Base-by-base conservation (phyloP, 805 yeast species). In the Sugiyamaella boreocaroliniensis region DNA sequence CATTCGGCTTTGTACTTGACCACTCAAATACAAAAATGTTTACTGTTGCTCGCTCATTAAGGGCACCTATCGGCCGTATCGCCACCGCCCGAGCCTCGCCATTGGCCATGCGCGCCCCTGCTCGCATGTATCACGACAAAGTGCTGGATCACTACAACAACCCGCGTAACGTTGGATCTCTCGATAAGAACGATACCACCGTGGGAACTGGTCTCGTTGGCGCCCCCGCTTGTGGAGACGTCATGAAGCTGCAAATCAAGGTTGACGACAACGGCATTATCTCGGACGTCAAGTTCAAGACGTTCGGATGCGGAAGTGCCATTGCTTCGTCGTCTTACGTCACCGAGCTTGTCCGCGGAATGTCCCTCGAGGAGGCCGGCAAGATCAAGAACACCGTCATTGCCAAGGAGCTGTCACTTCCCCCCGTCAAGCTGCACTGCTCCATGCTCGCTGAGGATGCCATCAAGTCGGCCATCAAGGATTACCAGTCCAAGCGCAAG, bases 221-320 rank as follows among this genome's bases (percentile, higher is more conserved):
- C 53, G 98, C 99, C 0, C 98, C 99, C 51, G 99, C 99, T 0
- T 93, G 99, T 74, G 99, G 99, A 52, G 99, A 93, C 74, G 99
- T 93, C 45, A 93, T 93, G 97, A 85, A 95, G 73, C 78, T 93
- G 59, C 98, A 93, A 70, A 93, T 93, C 65, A 82, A 90, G 68
- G 99, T 93, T 9, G 97, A 90, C 64, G 83, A 78, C 53, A 82
- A 95, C 20, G 99, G 99, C 1, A 77, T 87, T 50, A 93, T 93
- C 61, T 82, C 87, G 69, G 96, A 93, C 68, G 99, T 92, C 57
- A 92, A 89, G 71, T 93, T 93, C 74, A 93, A 93, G 79, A 93
- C 99, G 3, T 93, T 93, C 73, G 99, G 99, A n/a, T 93, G 99
- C 69, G 99, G 99, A 45, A 83, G 93, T 2, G 99, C 99, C 49